These are phyloP conservation scores for Tylopilus plumbeoviolaceoides DNA, from an alignment of 768 basidiomycete species.

Conservation along the genomic window DNA sequence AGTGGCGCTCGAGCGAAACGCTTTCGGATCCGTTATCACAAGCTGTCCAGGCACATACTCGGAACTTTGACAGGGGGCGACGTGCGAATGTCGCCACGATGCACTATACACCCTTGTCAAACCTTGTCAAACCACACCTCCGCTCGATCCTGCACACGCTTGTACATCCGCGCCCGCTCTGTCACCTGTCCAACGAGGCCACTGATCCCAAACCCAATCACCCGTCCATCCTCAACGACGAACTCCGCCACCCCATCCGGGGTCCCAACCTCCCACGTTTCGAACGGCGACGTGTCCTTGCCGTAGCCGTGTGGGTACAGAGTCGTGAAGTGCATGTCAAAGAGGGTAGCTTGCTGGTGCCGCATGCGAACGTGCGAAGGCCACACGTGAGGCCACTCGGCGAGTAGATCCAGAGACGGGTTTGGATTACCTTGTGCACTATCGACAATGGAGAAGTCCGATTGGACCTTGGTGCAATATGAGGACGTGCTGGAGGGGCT, in stretches of 20 bases:
- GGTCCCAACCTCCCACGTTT: conserved; percentile 7
- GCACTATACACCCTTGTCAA: too few species aligned
- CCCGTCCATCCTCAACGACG: conserved; percentile 21
- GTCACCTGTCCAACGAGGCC: conserved; percentile 12
- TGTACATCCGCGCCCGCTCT: conserved; percentile 19
- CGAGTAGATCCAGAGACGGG: conserved; percentile 22
- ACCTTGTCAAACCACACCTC: conserved; percentile 32
- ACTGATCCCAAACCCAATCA: conserved; percentile 29
- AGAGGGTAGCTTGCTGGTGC: conserved; percentile 17
- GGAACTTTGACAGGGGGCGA: too few species aligned
- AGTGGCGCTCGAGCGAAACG: too few species aligned
- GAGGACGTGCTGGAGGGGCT: conserved; percentile 20
- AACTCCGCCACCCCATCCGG: conserved; percentile 17
- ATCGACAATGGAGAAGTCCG: conserved; percentile 29
- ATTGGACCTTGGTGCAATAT: conserved; percentile 22
- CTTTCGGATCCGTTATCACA: too few species aligned
- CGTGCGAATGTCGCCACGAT: too few species aligned
- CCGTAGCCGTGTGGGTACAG: conserved; percentile 40
- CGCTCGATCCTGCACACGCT: conserved; percentile 21
- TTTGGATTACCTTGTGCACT: neutral
- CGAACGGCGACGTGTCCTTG: conserved; percentile 32
- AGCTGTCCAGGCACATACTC: too few species aligned
- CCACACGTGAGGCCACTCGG: conserved; percentile 33
- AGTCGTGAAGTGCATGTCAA: conserved; percentile 18
- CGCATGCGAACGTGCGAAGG: conserved; percentile 36